Evolutionary conservation across 2,329 filamentous ascomycete species (phyloP).

Genomic region (Aspergillus uvarum): DNA sequence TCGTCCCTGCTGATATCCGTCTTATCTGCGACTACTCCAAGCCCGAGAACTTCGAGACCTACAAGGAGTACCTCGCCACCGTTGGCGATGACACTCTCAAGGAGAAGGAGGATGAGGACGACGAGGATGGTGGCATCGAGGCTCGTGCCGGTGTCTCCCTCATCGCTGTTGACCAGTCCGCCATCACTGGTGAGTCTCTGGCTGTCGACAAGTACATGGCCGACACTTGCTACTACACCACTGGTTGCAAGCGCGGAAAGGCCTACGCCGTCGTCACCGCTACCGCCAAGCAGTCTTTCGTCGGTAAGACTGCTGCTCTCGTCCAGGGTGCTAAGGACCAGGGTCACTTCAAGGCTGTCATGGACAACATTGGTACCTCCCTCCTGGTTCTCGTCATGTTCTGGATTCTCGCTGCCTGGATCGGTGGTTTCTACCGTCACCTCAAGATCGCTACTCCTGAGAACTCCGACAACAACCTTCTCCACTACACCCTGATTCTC

Average conservation of each 20-base stretch:
- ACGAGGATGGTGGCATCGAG: slow-evolving; percentile 54
- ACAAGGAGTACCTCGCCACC: slow-evolving; percentile 63
- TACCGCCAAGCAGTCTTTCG: slow-evolving; percentile 70
- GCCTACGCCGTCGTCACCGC: slow-evolving; percentile 68
- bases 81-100: slow-evolving; percentile 61
- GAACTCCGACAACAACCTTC: slow-evolving; percentile 60
- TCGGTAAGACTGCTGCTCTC: slow-evolving; percentile 71
- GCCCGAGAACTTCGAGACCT: slow-evolving; percentile 66
- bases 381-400: slow-evolving; percentile 75
- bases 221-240: slow-evolving; percentile 74
- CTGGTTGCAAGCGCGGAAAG: slow-evolving; percentile 78
- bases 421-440: slow-evolving; percentile 75
- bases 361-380: slow-evolving; percentile 75
- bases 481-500: slow-evolving; percentile 68
- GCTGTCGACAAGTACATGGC: slow-evolving; percentile 65
- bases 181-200: slow-evolving; percentile 77
- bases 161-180: slow-evolving; percentile 73
- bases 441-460: slow-evolving; percentile 56
- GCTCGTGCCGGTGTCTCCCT: slow-evolving; percentile 64
- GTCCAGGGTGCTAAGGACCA: slow-evolving; percentile 74
- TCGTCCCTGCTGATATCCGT: slow-evolving; percentile 67
- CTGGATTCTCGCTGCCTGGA: slow-evolving; percentile 73
- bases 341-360: slow-evolving; percentile 79
- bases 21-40: slow-evolving; percentile 72
- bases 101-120: slow-evolving; percentile 58